Evolutionary conservation across 768 basidiomycete species (phyloP).

Genomic region (Lyophyllum shimeji): DNA sequence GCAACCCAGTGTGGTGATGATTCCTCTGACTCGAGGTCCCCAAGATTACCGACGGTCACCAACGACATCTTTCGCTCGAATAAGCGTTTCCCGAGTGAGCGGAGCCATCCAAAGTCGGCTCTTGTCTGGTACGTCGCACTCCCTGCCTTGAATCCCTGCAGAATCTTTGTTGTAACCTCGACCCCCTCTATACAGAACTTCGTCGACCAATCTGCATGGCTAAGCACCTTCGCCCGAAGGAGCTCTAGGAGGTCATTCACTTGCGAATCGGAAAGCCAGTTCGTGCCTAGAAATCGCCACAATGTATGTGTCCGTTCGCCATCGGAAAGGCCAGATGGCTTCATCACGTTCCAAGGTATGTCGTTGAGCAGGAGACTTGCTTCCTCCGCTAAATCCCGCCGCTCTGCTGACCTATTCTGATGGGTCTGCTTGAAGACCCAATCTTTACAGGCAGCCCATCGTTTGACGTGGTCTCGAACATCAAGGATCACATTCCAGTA

Average conservation of each 20-base stretch:
- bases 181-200: no score
- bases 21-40: not conserved
- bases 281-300: not conserved
- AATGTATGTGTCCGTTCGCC: not conserved
- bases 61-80: not conserved
- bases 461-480: not conserved
- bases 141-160: not conserved
- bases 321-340: not conserved
- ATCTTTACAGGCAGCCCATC: not conserved
- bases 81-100: not conserved
- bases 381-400: not conserved
- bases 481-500: not conserved
- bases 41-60: not conserved
- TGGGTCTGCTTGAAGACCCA: not conserved
- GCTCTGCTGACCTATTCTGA: not conserved
- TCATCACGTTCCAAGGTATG: not conserved
- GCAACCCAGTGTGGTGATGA: not conserved
- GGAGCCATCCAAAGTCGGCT: constrained; percentile 1
- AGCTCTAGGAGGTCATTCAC: not conserved
- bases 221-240: no score
- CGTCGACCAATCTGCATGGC: no score
- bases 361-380: not conserved
- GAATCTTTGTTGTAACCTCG: not conserved
- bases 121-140: not conserved
- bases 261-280: not conserved